Percentiles rank a stretch among this genome's conserved stretches.
These are phyloP conservation scores for Aspergillus quadricinctus DNA, from an alignment of 2,329 filamentous ascomycete species.

Conservation along the genomic window DNA sequence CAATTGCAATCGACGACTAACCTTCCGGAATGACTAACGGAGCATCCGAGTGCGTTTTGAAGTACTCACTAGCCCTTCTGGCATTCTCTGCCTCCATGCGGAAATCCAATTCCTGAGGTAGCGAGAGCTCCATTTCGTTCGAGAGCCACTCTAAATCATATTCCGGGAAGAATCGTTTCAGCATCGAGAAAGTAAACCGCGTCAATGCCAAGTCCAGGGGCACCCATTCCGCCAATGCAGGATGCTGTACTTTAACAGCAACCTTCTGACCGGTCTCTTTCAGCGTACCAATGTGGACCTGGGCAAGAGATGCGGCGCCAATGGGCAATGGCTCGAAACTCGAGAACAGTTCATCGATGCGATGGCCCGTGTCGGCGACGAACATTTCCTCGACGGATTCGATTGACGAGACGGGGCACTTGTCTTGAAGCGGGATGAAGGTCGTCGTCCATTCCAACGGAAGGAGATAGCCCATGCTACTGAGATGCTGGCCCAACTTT, in stretches of 20 bases:
- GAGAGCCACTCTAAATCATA: conserved; percentile 97
- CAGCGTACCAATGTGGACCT: conserved; percentile 84
- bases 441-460: conserved; percentile 91
- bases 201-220: conserved; percentile 83
- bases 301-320: conserved; percentile 87
- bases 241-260: conserved; percentile 96
- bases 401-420: conserved; percentile 86
- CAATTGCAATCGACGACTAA: conserved; percentile 14
- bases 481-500: conserved; percentile 93
- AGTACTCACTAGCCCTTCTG: conserved; percentile 72
- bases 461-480: conserved; percentile 91
- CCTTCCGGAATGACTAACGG: conserved; percentile 79
- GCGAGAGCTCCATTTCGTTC: conserved; percentile 82
- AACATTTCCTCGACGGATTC: conserved; percentile 88
- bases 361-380: conserved; percentile 70
- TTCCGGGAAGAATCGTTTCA: conserved; percentile 93
- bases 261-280: conserved; percentile 80
- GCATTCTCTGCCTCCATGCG: conserved; percentile 81
- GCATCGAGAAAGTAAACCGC: conserved; percentile 77
- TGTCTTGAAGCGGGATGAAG: conserved; percentile 93
- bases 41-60: conserved; percentile 66
- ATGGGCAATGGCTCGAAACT: conserved; percentile 77
- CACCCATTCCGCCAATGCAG: conserved; percentile 81
- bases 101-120: conserved; percentile 92
- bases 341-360: conserved; percentile 77